These are phyloP conservation scores for Camelina sativa DNA, from an alignment of 345 rosid genomes.

Conservation along the genomic window DNA sequence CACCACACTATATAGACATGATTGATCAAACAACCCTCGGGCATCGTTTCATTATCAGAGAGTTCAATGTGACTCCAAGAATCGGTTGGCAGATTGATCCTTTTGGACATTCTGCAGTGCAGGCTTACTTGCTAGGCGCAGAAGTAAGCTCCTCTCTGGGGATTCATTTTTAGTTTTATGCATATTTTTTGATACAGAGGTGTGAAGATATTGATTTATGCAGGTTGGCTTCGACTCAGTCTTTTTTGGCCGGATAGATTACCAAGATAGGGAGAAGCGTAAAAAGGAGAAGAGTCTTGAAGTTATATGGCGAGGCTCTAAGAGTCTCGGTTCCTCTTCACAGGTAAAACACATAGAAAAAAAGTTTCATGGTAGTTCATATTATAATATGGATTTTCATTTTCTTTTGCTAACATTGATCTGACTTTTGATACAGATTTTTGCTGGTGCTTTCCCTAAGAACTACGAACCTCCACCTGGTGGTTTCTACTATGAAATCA, in stretches of 20 bases:
- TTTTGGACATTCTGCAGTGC: slow-evolving; percentile 98
- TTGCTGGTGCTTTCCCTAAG: slow-evolving; percentile 93
- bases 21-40: slow-evolving; percentile 98
- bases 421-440: slow-evolving; percentile 53
- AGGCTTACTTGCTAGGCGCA: slow-evolving; percentile 93
- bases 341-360: slow-evolving; percentile 53
- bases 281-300: slow-evolving; percentile 85
- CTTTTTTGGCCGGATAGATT: slow-evolving; percentile 92
- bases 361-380: not conserved
- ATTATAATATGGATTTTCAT: not conserved
- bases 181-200: not conserved
- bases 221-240: slow-evolving; percentile 95
- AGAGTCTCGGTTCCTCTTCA: slow-evolving; percentile 85
- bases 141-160: slow-evolving; percentile 55
- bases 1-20: slow-evolving; percentile 92
- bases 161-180: slow-evolving; percentile 2
- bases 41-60: slow-evolving; percentile 74
- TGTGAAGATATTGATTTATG: slow-evolving; percentile 34
- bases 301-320: slow-evolving; percentile 92
- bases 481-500: slow-evolving; percentile 94
- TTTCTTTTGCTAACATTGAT: slow-evolving; percentile 25
- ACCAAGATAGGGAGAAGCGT: slow-evolving; percentile 91
- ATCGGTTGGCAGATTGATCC: slow-evolving; percentile 99
- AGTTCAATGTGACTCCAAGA: slow-evolving; percentile 89
- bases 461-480: slow-evolving; percentile 96